Base-by-base conservation (phyloP, 2,329 filamentous ascomycete genomes). In the Colletotrichum sp. region DNA sequence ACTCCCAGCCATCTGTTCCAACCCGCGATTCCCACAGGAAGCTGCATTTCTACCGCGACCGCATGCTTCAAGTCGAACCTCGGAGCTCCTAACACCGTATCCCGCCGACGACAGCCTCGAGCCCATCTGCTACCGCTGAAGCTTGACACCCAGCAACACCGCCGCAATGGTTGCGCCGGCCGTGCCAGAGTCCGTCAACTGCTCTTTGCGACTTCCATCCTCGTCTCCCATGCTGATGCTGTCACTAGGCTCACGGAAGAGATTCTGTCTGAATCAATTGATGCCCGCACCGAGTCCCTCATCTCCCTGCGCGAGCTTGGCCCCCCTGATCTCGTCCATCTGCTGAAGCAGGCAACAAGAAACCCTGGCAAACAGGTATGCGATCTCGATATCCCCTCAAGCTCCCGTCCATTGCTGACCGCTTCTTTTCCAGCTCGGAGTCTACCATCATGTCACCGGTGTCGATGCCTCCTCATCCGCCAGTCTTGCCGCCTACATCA, bases 371-470 rank as follows among this genome's bases (percentile, higher is more conserved):
- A 91, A 82, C 91, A 90, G 82, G 90, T 91, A 83, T 71, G 74
- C 67, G n/a, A 30, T 18, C 39, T 5, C 67, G 16, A 18, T 10
- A 21, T 21, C 12, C 52, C 30, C 67, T 72, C 34, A 28, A 67
- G 4, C 6, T 43, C 18, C 16, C 30, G 67, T 28, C 15, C n/a
- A 57, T 34, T 48, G 55, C 79, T 82, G 72, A 81, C 74, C 34
- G 16, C 5, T 30, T 48, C 68, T 21, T 10, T 34, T 26, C 8
- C 16, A 98, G 94, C 93, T 93, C 77, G 97, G 97, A 75, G 93
- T 98, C 72, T 99, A 99, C 84, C 97, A 99, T 85, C 97, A 99
- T 92, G 96, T 98, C 80, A 98, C 96, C 52, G 97, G 97, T 77
- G 93, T 98, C 82, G 97, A 99, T 86, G 97, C 97, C 65, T 99